These are phyloP conservation scores for Pestalotiopsis sp. DNA, from an alignment of 2,329 filamentous ascomycete genomes.

Conservation along the genomic window DNA sequence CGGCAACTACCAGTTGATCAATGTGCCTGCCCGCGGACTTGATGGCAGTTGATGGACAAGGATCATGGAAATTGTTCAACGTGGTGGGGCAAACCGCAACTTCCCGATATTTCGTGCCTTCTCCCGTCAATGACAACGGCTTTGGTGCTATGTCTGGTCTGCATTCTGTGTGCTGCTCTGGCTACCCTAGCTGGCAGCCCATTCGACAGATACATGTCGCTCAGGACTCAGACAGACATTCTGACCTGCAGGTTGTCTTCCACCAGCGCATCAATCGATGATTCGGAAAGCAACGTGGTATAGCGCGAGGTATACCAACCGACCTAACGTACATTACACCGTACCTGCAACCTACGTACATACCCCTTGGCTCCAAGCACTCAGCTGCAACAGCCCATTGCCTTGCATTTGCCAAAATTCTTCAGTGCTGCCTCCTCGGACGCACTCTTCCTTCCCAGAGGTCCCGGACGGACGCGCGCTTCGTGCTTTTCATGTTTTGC, in stretches of 20 bases:
- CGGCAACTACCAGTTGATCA: neutral
- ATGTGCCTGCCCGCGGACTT: neutral
- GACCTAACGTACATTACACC: too few relatives aligned
- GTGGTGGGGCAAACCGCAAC: neutral
- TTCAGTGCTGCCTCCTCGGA: neutral
- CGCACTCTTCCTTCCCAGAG: neutral
- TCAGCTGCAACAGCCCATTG: neutral
- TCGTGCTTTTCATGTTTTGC: neutral
- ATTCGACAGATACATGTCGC: neutral
- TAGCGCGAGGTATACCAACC: neutral
- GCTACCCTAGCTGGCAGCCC: too few relatives aligned
- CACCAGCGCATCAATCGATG: neutral
- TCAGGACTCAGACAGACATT: neutral
- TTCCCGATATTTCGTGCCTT: neutral
- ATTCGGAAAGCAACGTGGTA: neutral
- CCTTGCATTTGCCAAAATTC: neutral
- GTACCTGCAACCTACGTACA: neutral
- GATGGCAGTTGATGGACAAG: neutral
- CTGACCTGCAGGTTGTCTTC: neutral
- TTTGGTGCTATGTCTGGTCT: too few relatives aligned
- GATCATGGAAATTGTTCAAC: neutral
- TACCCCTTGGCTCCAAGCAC: neutral
- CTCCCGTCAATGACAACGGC: neutral
- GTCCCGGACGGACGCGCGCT: neutral
- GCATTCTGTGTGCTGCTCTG: too few relatives aligned